Evolutionary conservation across 2,329 filamentous ascomycete genomes (phyloP), one percentile per base, ranked within the genome.

Genomic region (Talaromyces sp.): DNA sequence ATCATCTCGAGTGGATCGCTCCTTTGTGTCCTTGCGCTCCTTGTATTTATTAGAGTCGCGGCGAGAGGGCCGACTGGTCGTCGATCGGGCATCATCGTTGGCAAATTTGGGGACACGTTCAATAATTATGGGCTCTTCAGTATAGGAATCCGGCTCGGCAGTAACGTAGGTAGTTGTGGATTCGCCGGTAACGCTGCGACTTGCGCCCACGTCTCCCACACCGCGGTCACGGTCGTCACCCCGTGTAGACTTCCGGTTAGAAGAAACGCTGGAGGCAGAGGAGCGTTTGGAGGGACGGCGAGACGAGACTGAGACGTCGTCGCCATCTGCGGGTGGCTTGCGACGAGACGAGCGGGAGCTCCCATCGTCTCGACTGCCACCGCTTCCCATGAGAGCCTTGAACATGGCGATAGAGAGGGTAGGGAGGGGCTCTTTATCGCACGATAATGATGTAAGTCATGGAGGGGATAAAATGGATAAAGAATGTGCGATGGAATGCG

Each of bases 221-320:
- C 71, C 74, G 58, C 74, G 72, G 60, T 75, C 75, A 74, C 76
- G 76, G 72, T 78, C 76, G 73, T 79, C 77, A 76, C 74, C 73
- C 72, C 75, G 74, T 71, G 76, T 68, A 59, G 75, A 72, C 67
- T 74, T 77, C 65, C 70, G 73, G 62, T 70, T 72, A 52, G 70
- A 69, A 59, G 70, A 74, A 41, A 62, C 55, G n/a, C 61, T 61
- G 27, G 64, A 61, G 54, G 56, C 55, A 41, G 67, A 69, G 50
- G 62, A 59, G 29, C 56, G 57, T 65, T 71, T 74, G 38, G 69
- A 70, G 55, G 46, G 61, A 29, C 57, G 58, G 57, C 64, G 62
- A 31, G 58, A 54, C 41, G 63, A 62, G 21, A 19, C 21, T 27
- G 35, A 41, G n/a, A 41, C 41, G 27, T 57, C 55, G 29, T 57